A percentile compares a stretch with the other conserved stretches of the same genome.
Evolutionary conservation across 2,329 filamentous ascomycete genomes (phyloP).

Genomic region (Fusarium sp.): DNA sequence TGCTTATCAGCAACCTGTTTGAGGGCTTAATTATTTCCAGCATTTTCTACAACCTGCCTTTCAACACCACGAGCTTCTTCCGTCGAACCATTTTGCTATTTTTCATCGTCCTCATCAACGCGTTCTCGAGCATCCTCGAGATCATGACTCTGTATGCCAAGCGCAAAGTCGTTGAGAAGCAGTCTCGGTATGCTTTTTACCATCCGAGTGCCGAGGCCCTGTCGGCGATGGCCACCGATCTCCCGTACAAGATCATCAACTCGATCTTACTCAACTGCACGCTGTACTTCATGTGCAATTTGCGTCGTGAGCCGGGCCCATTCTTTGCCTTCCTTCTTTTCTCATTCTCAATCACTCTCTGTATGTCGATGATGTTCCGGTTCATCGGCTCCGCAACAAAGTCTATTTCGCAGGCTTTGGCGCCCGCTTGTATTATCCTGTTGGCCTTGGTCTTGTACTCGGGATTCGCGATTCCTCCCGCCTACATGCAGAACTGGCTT

Average conservation of each 20-base stretch:
- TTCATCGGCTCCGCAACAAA: constrained; percentile 42
- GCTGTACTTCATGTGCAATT: constrained; percentile 74
- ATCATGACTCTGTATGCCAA: constrained; percentile 44
- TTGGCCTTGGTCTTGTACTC: constrained; percentile 59
- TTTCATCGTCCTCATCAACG: constrained; percentile 37
- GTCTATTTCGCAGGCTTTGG: constrained; percentile 40
- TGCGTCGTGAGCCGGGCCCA: constrained; percentile 66
- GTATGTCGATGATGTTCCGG: constrained; percentile 73
- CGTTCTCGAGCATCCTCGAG: constrained; percentile 36
- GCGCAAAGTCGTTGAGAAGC: constrained; percentile 49
- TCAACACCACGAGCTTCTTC: constrained; percentile 24
- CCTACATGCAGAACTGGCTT: constrained; percentile 61
- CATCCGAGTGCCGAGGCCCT: constrained; percentile 46
- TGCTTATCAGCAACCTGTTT: constrained; percentile 36
- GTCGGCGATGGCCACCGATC: constrained; percentile 27
- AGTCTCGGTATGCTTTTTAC: constrained; percentile 49
- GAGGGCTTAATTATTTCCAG: constrained; percentile 29
- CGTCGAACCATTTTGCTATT: constrained; percentile 26
- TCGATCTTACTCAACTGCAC: constrained; percentile 54
- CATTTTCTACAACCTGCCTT: constrained; percentile 33
- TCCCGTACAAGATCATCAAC: constrained; percentile 38
- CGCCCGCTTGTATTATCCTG: constrained; percentile 37
- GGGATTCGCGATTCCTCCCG: constrained; percentile 57
- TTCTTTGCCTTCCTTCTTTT: constrained; percentile 62
- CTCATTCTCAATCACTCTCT: constrained; percentile 65